Base-by-base conservation (phyloP, 2,329 filamentous ascomycete genomes). In the Penicillium olsonii region DNA sequence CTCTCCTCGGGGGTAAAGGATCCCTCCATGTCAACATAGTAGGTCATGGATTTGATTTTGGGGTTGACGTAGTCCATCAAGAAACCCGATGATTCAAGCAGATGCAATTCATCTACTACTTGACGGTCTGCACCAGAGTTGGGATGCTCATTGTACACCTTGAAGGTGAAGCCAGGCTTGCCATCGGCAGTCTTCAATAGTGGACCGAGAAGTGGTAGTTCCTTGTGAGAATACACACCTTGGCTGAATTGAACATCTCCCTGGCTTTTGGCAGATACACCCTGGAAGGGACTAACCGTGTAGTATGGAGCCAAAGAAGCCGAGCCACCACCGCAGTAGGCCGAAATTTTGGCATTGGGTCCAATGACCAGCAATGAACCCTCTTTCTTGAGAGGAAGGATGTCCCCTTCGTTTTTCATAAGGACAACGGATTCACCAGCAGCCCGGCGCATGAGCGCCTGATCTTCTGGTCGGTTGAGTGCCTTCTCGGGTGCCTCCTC, bases 391-490 rank as follows among this genome's bases (percentile, higher is more conserved):
- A 82, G 64, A 0, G 88, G 88, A 1, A 92, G 74, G 0, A 85
- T 66, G 12, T 74, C 74, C 31, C 79, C 78, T 11, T 88, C 79
- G 56, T 92, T 92, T 71, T 90, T 90, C 41, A 91, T 72, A 11
- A 92, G 75, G 1, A 90, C 87, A 8, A 89, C 84, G 3, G 84
- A 84, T 63, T 90, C 85, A 4, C 83, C 80, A 15, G 85, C 86
- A 19, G 87, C 77, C 45, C 79, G 77, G 15, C 88, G 79, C 18
- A 90, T 78, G 38, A 90, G 73, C 14, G 77, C 79, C 4, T 84
- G 79, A 31, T 83, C 84, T 64, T 87, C 80, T 0, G 80, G 76
- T 0, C 81, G 86, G 61, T 90, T 75, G 7, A 77, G 72, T 0
- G 73, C 76, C 41, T 69, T 72, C 64, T 85, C 83, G 0, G 76